phyloP scores from a whole-genome alignment of 306 rosid species.

The Fragaria iinumae region DNA sequence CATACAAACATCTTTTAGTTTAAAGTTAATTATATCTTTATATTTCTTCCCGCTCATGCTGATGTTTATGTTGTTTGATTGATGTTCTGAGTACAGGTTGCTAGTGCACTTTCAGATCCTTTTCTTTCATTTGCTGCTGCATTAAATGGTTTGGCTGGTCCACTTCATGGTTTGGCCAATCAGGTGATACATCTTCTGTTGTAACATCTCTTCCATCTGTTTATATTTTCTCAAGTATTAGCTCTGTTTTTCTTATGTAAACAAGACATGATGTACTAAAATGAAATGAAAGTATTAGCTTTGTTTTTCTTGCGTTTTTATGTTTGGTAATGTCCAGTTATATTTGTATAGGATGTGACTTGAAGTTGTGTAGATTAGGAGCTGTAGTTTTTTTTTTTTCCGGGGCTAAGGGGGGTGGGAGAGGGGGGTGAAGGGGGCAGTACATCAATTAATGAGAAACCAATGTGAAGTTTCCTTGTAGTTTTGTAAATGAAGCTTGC shows the following conservation, averaged over 20 bases:
- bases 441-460: background rate
- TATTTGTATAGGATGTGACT: background rate
- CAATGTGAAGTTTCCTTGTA: background rate
- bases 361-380: background rate
- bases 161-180: conserved; percentile 99
- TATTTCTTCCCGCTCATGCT: conserved; percentile 7
- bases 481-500: background rate
- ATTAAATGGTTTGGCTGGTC: conserved; percentile 97
- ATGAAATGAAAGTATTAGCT: too few species aligned
- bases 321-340: background rate
- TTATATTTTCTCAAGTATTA: background rate
- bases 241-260: background rate
- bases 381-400: background rate
- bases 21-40: background rate
- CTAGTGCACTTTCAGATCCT: conserved; percentile 94
- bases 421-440: background rate
- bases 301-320: too few species aligned
- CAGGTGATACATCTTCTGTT: conserved; percentile 58
- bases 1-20: too few species aligned
- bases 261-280: background rate
- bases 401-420: too few species aligned
- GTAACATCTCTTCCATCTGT: conserved; percentile 4
- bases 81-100: conserved; percentile 60
- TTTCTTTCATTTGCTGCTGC: conserved; percentile 96
- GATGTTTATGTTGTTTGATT: conserved; percentile 20